Evolutionary conservation across 2,329 filamentous ascomycete genomes (phyloP).

Genomic region (Talaromyces sp.): DNA sequence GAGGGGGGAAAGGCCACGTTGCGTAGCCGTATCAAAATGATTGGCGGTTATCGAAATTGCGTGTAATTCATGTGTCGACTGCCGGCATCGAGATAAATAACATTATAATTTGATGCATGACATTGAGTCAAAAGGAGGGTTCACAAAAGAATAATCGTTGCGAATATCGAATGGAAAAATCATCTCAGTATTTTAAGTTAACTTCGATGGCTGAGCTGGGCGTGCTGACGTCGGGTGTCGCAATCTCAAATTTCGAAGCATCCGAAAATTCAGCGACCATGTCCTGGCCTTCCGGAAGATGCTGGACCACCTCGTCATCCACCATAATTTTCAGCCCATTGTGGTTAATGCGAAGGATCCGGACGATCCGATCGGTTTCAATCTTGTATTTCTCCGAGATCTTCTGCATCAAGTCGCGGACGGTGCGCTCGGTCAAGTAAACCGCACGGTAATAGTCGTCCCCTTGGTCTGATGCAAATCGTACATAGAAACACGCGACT

Average conservation of each 20-base stretch:
- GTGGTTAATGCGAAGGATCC: constrained; percentile 65
- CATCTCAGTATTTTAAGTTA: constrained; percentile 47
- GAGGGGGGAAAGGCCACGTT: not conserved
- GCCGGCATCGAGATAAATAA: constrained; percentile 13
- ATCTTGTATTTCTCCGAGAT: constrained; percentile 77
- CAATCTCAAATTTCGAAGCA: constrained; percentile 36
- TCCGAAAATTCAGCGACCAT: constrained; percentile 70
- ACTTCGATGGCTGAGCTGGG: constrained; percentile 36
- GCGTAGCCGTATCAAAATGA: not conserved
- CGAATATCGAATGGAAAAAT: not conserved
- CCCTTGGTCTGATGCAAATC: constrained; percentile 47
- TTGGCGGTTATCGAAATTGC: not conserved
- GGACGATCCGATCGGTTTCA: constrained; percentile 64
- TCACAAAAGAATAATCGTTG: not conserved
- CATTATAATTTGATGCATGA: constrained; percentile 5
- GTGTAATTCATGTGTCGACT: constrained; percentile 10
- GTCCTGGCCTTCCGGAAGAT: constrained; percentile 84
- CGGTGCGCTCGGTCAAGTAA: constrained; percentile 72
- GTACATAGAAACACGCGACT: constrained; percentile 84
- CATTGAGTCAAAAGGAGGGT: not conserved
- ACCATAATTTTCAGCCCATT: constrained; percentile 77
- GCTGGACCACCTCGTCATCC: constrained; percentile 81
- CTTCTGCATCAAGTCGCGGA: constrained; percentile 65
- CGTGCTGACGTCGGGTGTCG: constrained; percentile 15
- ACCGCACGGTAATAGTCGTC: constrained; percentile 73